Conservation (phyloP, 83 land plant genomes). For the Picea abies region DNA sequence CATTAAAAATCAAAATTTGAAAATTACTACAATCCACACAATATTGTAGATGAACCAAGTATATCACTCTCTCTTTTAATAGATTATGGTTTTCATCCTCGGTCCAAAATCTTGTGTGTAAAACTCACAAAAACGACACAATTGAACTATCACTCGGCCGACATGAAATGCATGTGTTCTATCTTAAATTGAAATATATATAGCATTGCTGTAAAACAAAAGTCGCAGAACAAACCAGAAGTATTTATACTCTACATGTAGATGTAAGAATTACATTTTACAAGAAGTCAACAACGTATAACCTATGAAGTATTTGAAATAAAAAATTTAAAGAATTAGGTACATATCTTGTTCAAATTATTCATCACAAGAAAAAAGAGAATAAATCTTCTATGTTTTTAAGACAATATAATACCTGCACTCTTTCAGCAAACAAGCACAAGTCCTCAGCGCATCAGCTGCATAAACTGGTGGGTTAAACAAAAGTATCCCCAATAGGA, state of each 20-base stretch:
- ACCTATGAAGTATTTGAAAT: background rate
- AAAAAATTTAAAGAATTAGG: background rate
- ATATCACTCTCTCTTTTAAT: too few relatives aligned
- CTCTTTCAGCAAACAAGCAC: slow-evolving; percentile 77
- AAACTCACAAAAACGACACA: background rate
- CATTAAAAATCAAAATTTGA: too few relatives aligned
- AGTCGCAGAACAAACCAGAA: background rate
- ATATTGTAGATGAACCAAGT: too few relatives aligned
- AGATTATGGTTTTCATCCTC: too few relatives aligned
- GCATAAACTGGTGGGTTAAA: slow-evolving; percentile 61
- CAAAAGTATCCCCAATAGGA: slow-evolving; percentile 36
- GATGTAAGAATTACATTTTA: background rate
- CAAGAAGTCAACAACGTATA: background rate
- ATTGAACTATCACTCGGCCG: background rate
- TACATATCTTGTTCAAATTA: background rate
- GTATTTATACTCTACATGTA: background rate
- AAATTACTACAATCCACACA: too few relatives aligned
- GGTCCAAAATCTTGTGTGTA: too few relatives aligned
- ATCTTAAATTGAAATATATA: slow-evolving; percentile 1
- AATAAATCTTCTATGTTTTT: background rate
- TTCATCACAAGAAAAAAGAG: background rate
- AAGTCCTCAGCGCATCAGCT: slow-evolving; percentile 78
- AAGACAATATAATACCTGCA: slow-evolving; percentile 61
- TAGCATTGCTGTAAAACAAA: background rate
- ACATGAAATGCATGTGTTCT: background rate